Conservation (phyloP, 1,284 basidiomycete genomes). For the Cystobasidium slooffiae region DNA sequence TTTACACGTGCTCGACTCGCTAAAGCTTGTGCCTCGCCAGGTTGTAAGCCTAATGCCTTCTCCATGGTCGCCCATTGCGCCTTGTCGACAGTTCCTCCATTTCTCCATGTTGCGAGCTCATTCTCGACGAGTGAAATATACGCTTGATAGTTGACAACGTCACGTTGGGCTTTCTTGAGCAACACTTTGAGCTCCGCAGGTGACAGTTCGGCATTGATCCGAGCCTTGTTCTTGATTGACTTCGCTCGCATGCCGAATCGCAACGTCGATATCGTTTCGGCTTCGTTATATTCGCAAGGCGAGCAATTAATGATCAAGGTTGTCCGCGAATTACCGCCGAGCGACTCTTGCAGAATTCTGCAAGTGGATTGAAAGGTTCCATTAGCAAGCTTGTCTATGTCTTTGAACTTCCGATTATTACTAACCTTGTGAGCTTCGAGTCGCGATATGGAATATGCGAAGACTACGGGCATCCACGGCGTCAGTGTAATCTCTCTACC, state of each 20-base stretch:
- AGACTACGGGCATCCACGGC: slow-evolving; percentile 64
- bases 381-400: not conserved
- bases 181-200: slow-evolving; percentile 93
- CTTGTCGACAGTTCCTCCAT: slow-evolving; percentile 83
- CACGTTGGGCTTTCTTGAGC: slow-evolving; percentile 85
- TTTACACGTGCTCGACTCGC: slow-evolving; percentile 48
- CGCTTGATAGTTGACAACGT: slow-evolving; percentile 80
- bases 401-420: not conserved
- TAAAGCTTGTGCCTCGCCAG: slow-evolving; percentile 49
- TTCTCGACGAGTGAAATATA: slow-evolving; percentile 89
- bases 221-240: slow-evolving; percentile 99
- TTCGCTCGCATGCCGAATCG: slow-evolving; percentile 97
- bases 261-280: slow-evolving; percentile 95
- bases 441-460: slow-evolving; percentile 98
- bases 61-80: slow-evolving; percentile 77
- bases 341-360: slow-evolving; percentile 98
- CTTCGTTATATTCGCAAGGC: slow-evolving; percentile 93
- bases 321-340: slow-evolving; percentile 98
- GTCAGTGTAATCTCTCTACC: not conserved
- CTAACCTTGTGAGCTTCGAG: slow-evolving; percentile 81
- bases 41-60: slow-evolving; percentile 61
- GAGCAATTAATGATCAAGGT: slow-evolving; percentile 99
- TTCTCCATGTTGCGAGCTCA: slow-evolving; percentile 88
- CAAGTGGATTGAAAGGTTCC: not conserved
- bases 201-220: slow-evolving; percentile 97